These are phyloP conservation scores for Aaosphaeria arxii DNA, from an alignment of 2,329 filamentous ascomycete genomes.

Conservation along the genomic window DNA sequence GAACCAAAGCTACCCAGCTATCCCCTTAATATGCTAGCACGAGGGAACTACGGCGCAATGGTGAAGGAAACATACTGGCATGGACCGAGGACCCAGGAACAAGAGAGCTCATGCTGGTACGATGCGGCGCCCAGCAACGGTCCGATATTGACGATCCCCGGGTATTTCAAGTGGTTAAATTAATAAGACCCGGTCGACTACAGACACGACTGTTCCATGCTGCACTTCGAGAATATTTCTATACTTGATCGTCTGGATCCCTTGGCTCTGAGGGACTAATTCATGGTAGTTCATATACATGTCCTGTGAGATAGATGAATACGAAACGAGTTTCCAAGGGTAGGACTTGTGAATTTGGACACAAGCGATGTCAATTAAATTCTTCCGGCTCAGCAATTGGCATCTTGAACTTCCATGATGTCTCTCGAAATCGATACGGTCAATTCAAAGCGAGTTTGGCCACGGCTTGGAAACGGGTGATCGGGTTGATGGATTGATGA, in stretches of 20 bases:
- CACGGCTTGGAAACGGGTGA: slow-evolving; percentile 18
- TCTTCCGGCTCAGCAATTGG: slow-evolving; percentile 15
- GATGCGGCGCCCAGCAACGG: slow-evolving; percentile 9
- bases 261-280: not conserved
- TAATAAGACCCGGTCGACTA: not conserved
- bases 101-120: not conserved
- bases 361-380: slow-evolving; percentile 12
- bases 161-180: slow-evolving; percentile 31
- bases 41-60: not conserved
- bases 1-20: slow-evolving; percentile 2
- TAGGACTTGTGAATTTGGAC: too few relatives aligned
- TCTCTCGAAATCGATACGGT: not conserved
- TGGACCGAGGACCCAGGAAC: slow-evolving; percentile 3
- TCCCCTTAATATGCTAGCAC: slow-evolving; percentile 19
- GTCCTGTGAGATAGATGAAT: slow-evolving; percentile 2
- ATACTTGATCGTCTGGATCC: slow-evolving; percentile 1
- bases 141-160: slow-evolving; percentile 22
- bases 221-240: slow-evolving; percentile 1
- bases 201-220: not conserved
- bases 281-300: not conserved
- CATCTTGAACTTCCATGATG: not conserved
- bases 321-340: not conserved
- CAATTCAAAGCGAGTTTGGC: too few relatives aligned
- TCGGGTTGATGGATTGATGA: slow-evolving; percentile 20
- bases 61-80: not conserved